Base-by-base conservation (phyloP, 305 asterid species). In the Solanum hybrid region DNA sequence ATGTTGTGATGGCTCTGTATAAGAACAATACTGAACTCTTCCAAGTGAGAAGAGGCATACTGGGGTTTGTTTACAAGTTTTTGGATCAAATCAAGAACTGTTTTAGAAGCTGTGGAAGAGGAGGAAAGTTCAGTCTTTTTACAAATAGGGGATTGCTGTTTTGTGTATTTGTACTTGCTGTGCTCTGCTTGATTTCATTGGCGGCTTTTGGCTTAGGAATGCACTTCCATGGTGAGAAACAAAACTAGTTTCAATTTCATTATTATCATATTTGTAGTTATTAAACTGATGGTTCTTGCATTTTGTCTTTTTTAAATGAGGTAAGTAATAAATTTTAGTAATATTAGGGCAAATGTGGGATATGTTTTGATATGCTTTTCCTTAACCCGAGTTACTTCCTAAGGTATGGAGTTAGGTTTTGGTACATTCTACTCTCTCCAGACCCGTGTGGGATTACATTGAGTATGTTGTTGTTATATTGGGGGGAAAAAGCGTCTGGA, bases 221-320 rank as follows among this genome's bases (percentile, higher is more conserved):
- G 91, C 96, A 94, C 91, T 92, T 94, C 88, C 95, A 92, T 79
- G 99, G 98, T 95, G 90, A 94, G 96, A 34, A 40, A 40, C 7
- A 1, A 13, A 79, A 9, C 31, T 37, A 24, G 42, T 12, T 79
- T 24, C n/a, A 3, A 2, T 79, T 79, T 37, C 86, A 79, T 76
- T 40, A 16, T 13, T 37, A 2, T 38, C 86, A 38, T 78, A 10
- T 36, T 12, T 80, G 11, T 40, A 40, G 8, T 29, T 82, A 46
- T 46, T 82, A 29, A 9, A 17, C 72, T 82, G 37, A 42, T 8
- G 11, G 26, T 42, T 42, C 14, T 46, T 82, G 87, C 11, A 16
- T 27, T 38, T 38, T 24, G 22, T 46, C 22, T 76, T 32, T 17
- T 32, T 75, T 16, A 31, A 73, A 75, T 31, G 24, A 75, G 80